Evolutionary conservation across 352 stramenopile genomes (phyloP), one percentile per base, ranked within the genome.

Genomic region (Globisporangium sylvaticum): DNA sequence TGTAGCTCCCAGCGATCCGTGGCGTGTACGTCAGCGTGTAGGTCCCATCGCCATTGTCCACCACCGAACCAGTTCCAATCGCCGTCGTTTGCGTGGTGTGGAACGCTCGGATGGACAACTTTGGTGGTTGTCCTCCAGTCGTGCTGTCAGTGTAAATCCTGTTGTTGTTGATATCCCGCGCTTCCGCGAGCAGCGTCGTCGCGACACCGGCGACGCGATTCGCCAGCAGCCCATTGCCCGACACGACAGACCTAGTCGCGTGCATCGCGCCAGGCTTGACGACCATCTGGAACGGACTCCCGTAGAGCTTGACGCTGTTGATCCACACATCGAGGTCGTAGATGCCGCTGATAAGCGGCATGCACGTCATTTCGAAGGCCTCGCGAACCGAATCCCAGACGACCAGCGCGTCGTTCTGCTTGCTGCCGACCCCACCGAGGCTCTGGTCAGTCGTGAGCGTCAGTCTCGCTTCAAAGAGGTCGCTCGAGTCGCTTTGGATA

Each of bases 151-250:
- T 67, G 64, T 80, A 81, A 34, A 92, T 86, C 10, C 79, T 68
- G 57, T 94, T 92, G 24, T 62, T 78, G 58, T 84, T 72, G n/a
- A 81, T 22, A 63, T 92, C 86, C 61, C 81, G 64, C 0, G 80
- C 74, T 68, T 81, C 76, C 20, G 92, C 66, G 0, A 48, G 7
- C 4, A 92, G 67, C 34, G 65, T 85, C 9, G 72, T 76, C 29
- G 70, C n/a, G 4, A 78, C 64, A 0, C 79, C 84, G 6, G 85
- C 81, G 29, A 90, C 62, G 29, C 75, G 80, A 55, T 74, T 80
- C 15, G 67, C 44, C 6, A 76, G 62, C 25, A 94, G 24, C 8
- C 86, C 84, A 15, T 59, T 46, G 1, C 84, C 86, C 27, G 73
- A 79, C 15, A 92, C 63, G 12, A 90, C 65, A 12, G 73, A 84